Conservation (phyloP, 2,329 filamentous ascomycete species). For the Colletotrichum cordylinicola region DNA sequence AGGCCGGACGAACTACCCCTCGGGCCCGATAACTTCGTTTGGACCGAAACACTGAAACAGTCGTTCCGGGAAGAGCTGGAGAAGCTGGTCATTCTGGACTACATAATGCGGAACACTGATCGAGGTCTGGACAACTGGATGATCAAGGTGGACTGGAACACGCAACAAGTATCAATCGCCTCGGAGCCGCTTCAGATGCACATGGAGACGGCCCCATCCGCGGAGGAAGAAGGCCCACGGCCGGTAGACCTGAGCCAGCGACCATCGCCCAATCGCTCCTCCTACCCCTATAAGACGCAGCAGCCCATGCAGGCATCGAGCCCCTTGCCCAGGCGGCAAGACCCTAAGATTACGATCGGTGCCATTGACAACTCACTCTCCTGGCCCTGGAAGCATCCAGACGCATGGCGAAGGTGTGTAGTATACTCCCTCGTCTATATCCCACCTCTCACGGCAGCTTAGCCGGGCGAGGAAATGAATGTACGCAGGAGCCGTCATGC, state of each 20-base stretch:
- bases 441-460: neutral
- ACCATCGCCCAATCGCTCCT: slow-evolving; percentile 43
- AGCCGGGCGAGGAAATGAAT: neutral
- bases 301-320: slow-evolving; percentile 84
- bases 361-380: slow-evolving; percentile 98
- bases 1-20: slow-evolving; percentile 40
- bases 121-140: slow-evolving; percentile 98
- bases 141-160: slow-evolving; percentile 92
- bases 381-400: slow-evolving; percentile 99
- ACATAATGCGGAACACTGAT: slow-evolving; percentile 99
- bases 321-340: slow-evolving; percentile 47
- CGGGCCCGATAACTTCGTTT: slow-evolving; percentile 69
- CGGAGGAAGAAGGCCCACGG: slow-evolving; percentile 59
- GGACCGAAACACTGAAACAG: slow-evolving; percentile 89
- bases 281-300: slow-evolving; percentile 76
- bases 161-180: slow-evolving; percentile 81
- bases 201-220: slow-evolving; percentile 54
- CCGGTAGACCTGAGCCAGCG: slow-evolving; percentile 61
- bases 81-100: slow-evolving; percentile 96
- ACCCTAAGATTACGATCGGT: slow-evolving; percentile 76
- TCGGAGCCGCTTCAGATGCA: slow-evolving; percentile 79
- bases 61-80: slow-evolving; percentile 94
- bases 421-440: neutral
- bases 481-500: neutral
- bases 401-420: slow-evolving; percentile 73